Percentiles rank a stretch among this genome's conserved stretches.
Evolutionary conservation across 179 eudicot genomes (phyloP).

Genomic region (Vitellaria paradoxa): DNA sequence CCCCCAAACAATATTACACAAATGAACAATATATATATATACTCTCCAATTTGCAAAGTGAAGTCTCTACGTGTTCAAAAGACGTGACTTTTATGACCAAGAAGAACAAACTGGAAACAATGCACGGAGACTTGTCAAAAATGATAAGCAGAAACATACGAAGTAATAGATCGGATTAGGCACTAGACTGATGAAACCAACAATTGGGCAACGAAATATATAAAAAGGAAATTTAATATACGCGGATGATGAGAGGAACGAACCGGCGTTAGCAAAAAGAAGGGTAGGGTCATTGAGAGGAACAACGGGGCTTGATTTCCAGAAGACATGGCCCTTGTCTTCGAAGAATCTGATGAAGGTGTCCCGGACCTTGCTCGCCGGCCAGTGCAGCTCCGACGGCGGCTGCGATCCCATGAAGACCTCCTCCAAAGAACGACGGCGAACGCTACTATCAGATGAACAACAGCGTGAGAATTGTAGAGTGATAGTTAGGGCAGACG

Average conservation of each 20-base stretch:
- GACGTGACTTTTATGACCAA: too few relatives aligned
- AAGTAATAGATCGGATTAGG: background rate
- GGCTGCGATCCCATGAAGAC: slow-evolving; percentile 31
- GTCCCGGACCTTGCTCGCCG: slow-evolving; percentile 61
- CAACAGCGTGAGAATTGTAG: background rate
- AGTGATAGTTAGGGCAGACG: background rate
- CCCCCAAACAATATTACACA: too few relatives aligned
- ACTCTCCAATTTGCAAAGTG: too few relatives aligned
- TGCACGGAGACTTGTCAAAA: background rate
- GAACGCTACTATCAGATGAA: background rate
- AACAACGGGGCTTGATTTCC: slow-evolving; percentile 96
- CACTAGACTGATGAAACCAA: background rate
- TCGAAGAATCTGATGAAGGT: slow-evolving; percentile 61
- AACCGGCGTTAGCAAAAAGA: slow-evolving; percentile 96
- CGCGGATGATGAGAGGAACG: background rate
- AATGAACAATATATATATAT: too few relatives aligned
- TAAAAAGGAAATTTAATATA: background rate
- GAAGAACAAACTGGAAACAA: too few relatives aligned
- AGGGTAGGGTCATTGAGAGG: slow-evolving; percentile 94
- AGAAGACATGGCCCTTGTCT: slow-evolving; percentile 50
- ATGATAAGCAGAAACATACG: background rate
- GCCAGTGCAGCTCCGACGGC: slow-evolving; percentile 51
- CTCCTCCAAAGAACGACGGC: background rate
- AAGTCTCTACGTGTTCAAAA: too few relatives aligned
- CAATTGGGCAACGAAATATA: background rate